Base-by-base conservation (phyloP, 2,329 filamentous ascomycete species). In the Albophoma yamanashiensis region DNA sequence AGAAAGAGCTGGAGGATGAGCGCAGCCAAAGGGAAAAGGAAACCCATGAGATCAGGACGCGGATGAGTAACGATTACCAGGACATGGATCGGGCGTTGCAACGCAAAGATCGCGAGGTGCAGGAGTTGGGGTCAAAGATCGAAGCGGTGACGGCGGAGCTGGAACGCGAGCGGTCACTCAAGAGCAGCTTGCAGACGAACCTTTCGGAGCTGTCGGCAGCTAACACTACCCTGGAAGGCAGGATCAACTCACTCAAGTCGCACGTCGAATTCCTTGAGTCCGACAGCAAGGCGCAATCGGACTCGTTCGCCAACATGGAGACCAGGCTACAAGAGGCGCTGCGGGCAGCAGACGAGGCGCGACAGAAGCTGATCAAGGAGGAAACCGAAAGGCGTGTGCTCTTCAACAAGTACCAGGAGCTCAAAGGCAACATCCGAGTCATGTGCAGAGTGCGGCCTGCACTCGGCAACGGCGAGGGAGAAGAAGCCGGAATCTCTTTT, bases 381-480 rank as follows among this genome's bases (percentile, higher is more conserved):
- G 94, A 99, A 75, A 94, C 90, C 0, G 79, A 96, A 57, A 86
- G 94, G 17, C 85, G 94, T 27, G 93, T 95, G 66, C 82, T 99
- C 0, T 96, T 97, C 78, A 97, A 97, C 74, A 94, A 96, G 72
- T 93, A 99, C 55, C 92, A 99, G 72, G 94, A 99, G 70, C 83
- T 99, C 62, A 97, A 96, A 73, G 94, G 94, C 67, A 99, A 99
- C 70, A 99, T 99, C 68, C 89, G 94, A 25, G 94, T 99, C 65
- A 99, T 99, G 85, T 97, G 93, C 70, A 87, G 94, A 71, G 93
- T 97, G 36, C 88, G 95, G 47, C 94, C 94, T 1, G 78, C 88
- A 0, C 78, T 89, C 27, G 79, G 78, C 31, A 66, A 73, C 0
- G 73, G 77, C 0, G 87, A 89, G 60, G 86, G 86, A 8, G 80